Percentiles rank a stretch among this genome's conserved stretches.
These are phyloP conservation scores for Sicyos edulis DNA, from an alignment of 306 rosid species.

Conservation along the genomic window DNA sequence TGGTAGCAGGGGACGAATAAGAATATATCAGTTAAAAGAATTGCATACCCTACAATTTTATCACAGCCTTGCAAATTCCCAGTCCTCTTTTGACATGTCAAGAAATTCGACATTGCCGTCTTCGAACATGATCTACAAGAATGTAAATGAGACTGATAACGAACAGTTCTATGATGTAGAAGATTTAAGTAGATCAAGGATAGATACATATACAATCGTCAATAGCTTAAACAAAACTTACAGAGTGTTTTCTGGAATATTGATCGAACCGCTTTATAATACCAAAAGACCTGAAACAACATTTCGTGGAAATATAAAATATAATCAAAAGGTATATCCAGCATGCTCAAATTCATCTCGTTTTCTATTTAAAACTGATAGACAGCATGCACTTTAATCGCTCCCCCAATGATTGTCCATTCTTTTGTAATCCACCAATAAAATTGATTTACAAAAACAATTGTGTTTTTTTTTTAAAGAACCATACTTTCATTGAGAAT, in stretches of 20 bases:
- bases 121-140: constrained; percentile 75
- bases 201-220: constrained; percentile 18
- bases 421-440: too few species aligned
- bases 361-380: neutral
- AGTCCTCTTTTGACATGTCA: constrained; percentile 81
- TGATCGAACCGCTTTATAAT: constrained; percentile 56
- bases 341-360: neutral
- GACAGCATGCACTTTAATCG: neutral
- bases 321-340: neutral
- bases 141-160: neutral
- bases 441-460: too few species aligned
- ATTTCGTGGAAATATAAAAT: constrained; percentile 5
- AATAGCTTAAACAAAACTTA: constrained; percentile 29
- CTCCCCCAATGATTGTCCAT: too few species aligned
- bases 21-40: neutral
- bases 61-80: constrained; percentile 60
- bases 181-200: neutral
- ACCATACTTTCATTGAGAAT: too few species aligned
- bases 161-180: neutral
- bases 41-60: constrained; percentile 16
- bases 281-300: constrained; percentile 65
- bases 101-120: constrained; percentile 49
- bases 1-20: too few species aligned
- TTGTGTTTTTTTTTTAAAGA: too few species aligned
- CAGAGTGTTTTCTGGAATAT: constrained; percentile 58